phyloP scores from a whole-genome alignment of 2,329 filamentous ascomycete genomes.

The Leptographium galeiforme region DNA sequence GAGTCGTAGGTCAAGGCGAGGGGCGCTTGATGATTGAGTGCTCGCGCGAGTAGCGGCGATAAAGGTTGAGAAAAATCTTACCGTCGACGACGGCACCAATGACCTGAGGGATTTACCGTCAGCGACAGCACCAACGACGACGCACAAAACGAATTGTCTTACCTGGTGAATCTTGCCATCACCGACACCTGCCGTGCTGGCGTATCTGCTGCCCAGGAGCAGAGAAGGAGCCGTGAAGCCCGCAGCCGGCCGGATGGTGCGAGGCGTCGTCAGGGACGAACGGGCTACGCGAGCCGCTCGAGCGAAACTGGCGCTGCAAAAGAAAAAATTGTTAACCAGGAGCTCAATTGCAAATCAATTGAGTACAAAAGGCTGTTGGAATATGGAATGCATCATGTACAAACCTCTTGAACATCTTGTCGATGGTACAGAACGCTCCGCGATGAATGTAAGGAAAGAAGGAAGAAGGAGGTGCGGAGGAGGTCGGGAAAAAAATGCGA shows the following conservation, averaged over 20 bases:
- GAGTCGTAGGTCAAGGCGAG: too few relatives aligned
- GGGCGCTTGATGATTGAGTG: not conserved
- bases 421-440: slow-evolving; percentile 12
- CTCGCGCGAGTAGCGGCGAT: not conserved
- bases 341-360: slow-evolving; percentile 28
- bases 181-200: slow-evolving; percentile 43
- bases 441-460: slow-evolving; percentile 6
- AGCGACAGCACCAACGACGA: not conserved
- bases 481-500: slow-evolving; percentile 14
- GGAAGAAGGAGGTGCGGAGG: slow-evolving; percentile 10
- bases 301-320: slow-evolving; percentile 47
- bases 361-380: slow-evolving; percentile 5
- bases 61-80: slow-evolving; percentile 36
- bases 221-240: slow-evolving; percentile 18
- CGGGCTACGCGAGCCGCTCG: slow-evolving; percentile 42
- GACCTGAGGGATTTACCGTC: slow-evolving; percentile 47
- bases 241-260: slow-evolving; percentile 41
- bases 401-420: slow-evolving; percentile 76
- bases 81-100: slow-evolving; percentile 99
- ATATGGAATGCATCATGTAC: slow-evolving; percentile 23
- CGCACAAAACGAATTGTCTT: slow-evolving; percentile 16
- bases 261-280: slow-evolving; percentile 42
- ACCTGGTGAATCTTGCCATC: slow-evolving; percentile 60
- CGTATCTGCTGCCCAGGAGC: slow-evolving; percentile 36
- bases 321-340: slow-evolving; percentile 28